phyloP scores from a whole-genome alignment of 768 basidiomycete species.

The Scleroderma citrinum region DNA sequence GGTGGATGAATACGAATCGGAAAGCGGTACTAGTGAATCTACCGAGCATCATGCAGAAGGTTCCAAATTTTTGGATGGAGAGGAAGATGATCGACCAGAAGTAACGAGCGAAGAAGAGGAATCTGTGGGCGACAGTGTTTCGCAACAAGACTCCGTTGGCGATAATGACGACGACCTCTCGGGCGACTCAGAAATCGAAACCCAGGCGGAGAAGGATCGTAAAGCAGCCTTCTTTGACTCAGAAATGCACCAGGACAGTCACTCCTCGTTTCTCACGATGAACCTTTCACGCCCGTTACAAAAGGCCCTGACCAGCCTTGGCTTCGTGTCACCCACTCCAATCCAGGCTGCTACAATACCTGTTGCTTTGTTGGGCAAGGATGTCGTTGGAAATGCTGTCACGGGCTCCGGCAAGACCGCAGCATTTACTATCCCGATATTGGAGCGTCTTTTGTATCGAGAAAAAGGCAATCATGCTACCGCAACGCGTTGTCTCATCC shows the following conservation, averaged over 20 bases:
- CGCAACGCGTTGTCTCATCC: slow-evolving; percentile 82
- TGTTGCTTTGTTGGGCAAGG: slow-evolving; percentile 88
- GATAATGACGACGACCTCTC: slow-evolving; percentile 43
- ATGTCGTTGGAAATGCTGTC: slow-evolving; percentile 92
- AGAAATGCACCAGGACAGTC: slow-evolving; percentile 43
- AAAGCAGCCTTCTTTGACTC: slow-evolving; percentile 89
- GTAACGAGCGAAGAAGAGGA: slow-evolving; percentile 27
- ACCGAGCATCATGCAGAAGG: slow-evolving; percentile 1
- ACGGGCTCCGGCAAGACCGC: slow-evolving; percentile 99
- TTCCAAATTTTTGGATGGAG: slow-evolving; percentile 21
- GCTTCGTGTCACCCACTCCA: slow-evolving; percentile 83
- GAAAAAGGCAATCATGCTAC: slow-evolving; percentile 85
- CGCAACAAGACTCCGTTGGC: slow-evolving; percentile 21
- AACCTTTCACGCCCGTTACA: slow-evolving; percentile 92
- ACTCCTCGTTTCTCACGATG: slow-evolving; percentile 85
- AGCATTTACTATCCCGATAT: slow-evolving; percentile 90
- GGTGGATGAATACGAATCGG: slow-evolving; percentile 27
- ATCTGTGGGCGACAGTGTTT: slow-evolving; percentile 28
- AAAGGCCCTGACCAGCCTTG: slow-evolving; percentile 80
- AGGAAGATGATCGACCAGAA: slow-evolving; percentile 29
- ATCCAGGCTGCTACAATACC: slow-evolving; percentile 95
- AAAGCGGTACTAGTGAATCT: slow-evolving; percentile 30
- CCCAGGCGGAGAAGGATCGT: slow-evolving; percentile 53
- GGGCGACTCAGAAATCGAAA: slow-evolving; percentile 57
- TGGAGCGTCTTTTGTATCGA: slow-evolving; percentile 88